Conservation (phyloP, 805 yeast species). For the Starmerella lactis-condensi region DNA sequence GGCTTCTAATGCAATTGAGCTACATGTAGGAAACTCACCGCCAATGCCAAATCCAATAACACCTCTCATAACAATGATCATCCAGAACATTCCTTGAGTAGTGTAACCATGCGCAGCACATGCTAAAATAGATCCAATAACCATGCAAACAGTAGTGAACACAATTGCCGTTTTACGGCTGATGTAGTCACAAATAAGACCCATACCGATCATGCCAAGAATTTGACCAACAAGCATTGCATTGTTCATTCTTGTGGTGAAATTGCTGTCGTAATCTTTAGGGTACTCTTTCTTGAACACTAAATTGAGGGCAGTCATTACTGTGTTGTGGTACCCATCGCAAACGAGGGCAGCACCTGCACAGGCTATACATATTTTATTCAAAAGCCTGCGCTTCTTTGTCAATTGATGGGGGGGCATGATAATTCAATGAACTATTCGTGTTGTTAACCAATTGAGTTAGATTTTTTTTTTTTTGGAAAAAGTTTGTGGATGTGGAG, state of each 20-base stretch:
- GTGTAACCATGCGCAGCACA: slow-evolving; percentile 53
- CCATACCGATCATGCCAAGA: slow-evolving; percentile 46
- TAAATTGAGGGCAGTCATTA: slow-evolving; percentile 50
- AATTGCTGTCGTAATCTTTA: slow-evolving; percentile 24
- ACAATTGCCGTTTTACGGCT: slow-evolving; percentile 50
- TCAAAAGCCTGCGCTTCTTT: slow-evolving; percentile 3
- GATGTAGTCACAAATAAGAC: slow-evolving; percentile 43
- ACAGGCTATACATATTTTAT: slow-evolving; percentile 23
- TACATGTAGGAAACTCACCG: slow-evolving; percentile 56
- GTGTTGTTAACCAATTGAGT: no score
- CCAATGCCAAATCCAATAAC: slow-evolving; percentile 64
- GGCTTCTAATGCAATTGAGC: slow-evolving; percentile 53
- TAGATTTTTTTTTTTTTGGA: no score
- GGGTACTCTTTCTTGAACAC: slow-evolving; percentile 36
- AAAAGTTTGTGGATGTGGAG: no score
- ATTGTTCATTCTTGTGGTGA: slow-evolving; percentile 49
- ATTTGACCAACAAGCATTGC: slow-evolving; percentile 52
- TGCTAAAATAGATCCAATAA: slow-evolving; percentile 45
- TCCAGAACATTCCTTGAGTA: slow-evolving; percentile 50
- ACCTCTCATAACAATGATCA: slow-evolving; percentile 56
- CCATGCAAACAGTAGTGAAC: slow-evolving; percentile 40
- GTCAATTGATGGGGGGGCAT: no score
- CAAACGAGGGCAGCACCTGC: slow-evolving; percentile 60
- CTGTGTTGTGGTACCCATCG: slow-evolving; percentile 60
- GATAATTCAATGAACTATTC: no score